Base-by-base conservation (phyloP, 2,329 filamentous ascomycete genomes). In the Trichoderma oligosporum region DNA sequence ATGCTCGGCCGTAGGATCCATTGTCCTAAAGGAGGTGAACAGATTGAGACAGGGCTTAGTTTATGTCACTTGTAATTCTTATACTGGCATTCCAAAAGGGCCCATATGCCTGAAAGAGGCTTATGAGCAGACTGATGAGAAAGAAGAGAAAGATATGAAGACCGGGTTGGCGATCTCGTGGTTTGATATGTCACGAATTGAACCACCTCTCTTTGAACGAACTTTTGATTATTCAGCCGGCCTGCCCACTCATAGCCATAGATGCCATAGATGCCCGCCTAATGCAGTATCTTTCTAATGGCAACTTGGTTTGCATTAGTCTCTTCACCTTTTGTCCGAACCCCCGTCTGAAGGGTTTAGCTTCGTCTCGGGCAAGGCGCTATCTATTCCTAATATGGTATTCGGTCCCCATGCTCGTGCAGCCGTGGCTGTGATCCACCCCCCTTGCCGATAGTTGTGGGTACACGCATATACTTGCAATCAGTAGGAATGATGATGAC, bases 101-200 rank as follows among this genome's bases (percentile, higher is more conserved):
- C 51, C n/a, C 39, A 24, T 45, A 44, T 54, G 20, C 51, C 51
- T 18, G n/a, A 54, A 54, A 45, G 29, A 16, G 39, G 51, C n/a
- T 18, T 35, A 36, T 29, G 12, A 51, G 11, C 14, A 33, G 35
- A 5, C 12, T 16, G n/a, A n/a, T n/a, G n/a, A n/a, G n/a, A n/a
- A n/a, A n/a, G n/a, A n/a, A n/a, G n/a, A 31, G 11, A 31, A 11
- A 11, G 27, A 31, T 31, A 6, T 31, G 27, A 6, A 31, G 27
- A 31, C 27, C 27, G 27, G 27, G 27, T 31, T 31, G 27, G 27
- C n/a, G n/a, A n/a, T n/a, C n/a, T n/a, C n/a, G n/a, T n/a, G n/a
- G n/a, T n/a, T n/a, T n/a, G n/a, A n/a, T n/a, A n/a, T n/a, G n/a
- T n/a, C n/a, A n/a, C n/a, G n/a, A n/a, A n/a, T n/a, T n/a, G n/a